phyloP scores from a whole-genome alignment of 768 basidiomycete genomes.

The Russula abietina region DNA sequence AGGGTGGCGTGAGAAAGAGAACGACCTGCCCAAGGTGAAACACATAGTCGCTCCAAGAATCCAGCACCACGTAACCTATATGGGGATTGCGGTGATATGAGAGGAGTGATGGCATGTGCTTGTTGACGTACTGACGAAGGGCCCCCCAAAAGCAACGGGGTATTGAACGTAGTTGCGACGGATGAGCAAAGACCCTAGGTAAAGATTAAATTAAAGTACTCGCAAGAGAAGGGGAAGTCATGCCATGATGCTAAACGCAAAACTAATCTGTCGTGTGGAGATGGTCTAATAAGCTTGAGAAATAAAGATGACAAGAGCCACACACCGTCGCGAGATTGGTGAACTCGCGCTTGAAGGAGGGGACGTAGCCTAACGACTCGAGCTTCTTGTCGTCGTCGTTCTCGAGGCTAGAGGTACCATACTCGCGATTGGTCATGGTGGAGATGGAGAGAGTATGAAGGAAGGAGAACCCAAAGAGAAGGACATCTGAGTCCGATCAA shows the following conservation, averaged over 20 bases:
- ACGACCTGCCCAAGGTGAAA: constrained; percentile 50
- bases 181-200: constrained; percentile 65
- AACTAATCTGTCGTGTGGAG: constrained; percentile 46
- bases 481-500: background rate
- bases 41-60: constrained; percentile 67
- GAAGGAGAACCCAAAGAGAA: background rate
- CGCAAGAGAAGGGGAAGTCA: background rate
- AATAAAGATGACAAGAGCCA: background rate
- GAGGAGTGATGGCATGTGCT: background rate
- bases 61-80: constrained; percentile 66
- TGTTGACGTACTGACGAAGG: constrained; percentile 51
- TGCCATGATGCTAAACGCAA: constrained; percentile 75
- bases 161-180: constrained; percentile 74
- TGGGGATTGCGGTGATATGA: background rate
- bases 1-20: background rate
- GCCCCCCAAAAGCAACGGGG: constrained; percentile 61
- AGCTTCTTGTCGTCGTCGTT: constrained; percentile 58
- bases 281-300: background rate
- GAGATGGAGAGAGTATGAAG: background rate
- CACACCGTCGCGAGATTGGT: constrained; percentile 72
- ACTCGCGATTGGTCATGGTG: constrained; percentile 10
- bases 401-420: background rate
- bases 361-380: constrained; percentile 63
- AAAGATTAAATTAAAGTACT: constrained; percentile 3
- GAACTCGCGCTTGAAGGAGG: constrained; percentile 82